Evolutionary conservation across 495 filamentous ascomycete species (phyloP), one percentile per base, ranked within the genome.

Genomic region (Mycothermus thermophilus): DNA sequence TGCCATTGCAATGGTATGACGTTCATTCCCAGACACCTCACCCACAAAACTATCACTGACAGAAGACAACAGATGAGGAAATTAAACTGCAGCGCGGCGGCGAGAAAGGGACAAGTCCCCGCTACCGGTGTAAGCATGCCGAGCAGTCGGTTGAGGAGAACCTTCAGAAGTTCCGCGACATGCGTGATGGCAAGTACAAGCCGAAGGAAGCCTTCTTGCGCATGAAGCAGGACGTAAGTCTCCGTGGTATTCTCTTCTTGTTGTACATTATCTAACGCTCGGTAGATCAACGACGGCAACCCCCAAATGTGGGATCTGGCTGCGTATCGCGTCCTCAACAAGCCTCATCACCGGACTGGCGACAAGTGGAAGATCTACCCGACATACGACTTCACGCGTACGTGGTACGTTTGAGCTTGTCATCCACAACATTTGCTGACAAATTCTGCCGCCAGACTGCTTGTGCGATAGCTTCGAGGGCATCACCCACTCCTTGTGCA

Each of bases 181-280:
- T 97, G 90, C 64, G 76, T 14, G 84, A 88, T 52, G 92, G 90
- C 15, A 77, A 83, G 54, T 96, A 95, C 56, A 77, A 79, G 51
- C 81, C 90, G 2, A 73, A 77, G 44, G 81, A 84, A 47, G 90
- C 86, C 3, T 84, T 83, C 43, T 60, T 97, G 29, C 77, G 90
- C 35, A 93, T 96, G 87, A 93, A 93, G 58, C 86, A 81, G 62
- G 69, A 79, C 20, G 44, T 47, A 40, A 3, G 43, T 31, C 20
- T 3, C 7, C 30, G n/a, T 14, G 15, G 8, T 10, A 3, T 12
- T 20, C 2, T 13, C 1, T 1, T 9, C 8, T 15, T n/a, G 4
- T 5, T 18, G 6, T 8, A 10, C 13, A 9, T n/a, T n/a, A n/a
- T n/a, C n/a, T n/a, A n/a, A n/a, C n/a, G n/a, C n/a, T n/a, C n/a